Evolutionary conservation across 78 protist species (phyloP).

Genomic region (Dictyostelium brefeldianum): DNA sequence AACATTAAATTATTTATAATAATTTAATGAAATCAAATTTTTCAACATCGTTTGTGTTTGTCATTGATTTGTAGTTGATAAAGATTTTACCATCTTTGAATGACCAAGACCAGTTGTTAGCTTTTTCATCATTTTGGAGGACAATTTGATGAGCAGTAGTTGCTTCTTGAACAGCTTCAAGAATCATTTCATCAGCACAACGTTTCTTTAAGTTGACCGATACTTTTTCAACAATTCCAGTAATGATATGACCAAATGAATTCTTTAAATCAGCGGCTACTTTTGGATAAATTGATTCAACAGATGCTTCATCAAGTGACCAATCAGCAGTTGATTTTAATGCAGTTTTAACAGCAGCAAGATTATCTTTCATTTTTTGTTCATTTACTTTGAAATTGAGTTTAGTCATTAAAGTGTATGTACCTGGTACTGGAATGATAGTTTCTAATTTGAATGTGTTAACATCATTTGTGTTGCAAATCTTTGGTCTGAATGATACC

Average conservation of each 20-base stretch:
- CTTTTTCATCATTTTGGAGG: no score
- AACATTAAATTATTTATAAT: no score
- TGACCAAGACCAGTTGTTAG: no score
- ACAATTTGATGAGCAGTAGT: no score
- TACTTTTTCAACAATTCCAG: conserved; percentile 9
- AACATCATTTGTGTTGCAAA: conserved; percentile 23
- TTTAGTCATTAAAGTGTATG: conserved; percentile 29
- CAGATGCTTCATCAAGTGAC: conserved; percentile 33
- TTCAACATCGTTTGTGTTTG: no score
- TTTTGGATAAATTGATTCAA: conserved; percentile 36
- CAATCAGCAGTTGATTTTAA: conserved; percentile 51
- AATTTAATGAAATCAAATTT: no score
- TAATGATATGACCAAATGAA: conserved; percentile 43
- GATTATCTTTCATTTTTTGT: conserved; percentile 21
- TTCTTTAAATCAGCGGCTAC: not conserved
- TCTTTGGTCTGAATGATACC: conserved; percentile 17
- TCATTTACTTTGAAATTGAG: conserved; percentile 12
- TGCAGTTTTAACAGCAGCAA: conserved; percentile 30
- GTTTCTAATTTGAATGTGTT: conserved; percentile 2
- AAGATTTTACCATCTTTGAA: no score
- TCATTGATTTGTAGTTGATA: no score
- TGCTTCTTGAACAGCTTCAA: conserved; percentile 57
- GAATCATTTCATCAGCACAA: conserved; percentile 64
- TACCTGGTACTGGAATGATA: conserved; percentile 75
- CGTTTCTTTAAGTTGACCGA: conserved; percentile 20